Base-by-base conservation (phyloP, 306 rosid species). In the Vicia faba region DNA sequence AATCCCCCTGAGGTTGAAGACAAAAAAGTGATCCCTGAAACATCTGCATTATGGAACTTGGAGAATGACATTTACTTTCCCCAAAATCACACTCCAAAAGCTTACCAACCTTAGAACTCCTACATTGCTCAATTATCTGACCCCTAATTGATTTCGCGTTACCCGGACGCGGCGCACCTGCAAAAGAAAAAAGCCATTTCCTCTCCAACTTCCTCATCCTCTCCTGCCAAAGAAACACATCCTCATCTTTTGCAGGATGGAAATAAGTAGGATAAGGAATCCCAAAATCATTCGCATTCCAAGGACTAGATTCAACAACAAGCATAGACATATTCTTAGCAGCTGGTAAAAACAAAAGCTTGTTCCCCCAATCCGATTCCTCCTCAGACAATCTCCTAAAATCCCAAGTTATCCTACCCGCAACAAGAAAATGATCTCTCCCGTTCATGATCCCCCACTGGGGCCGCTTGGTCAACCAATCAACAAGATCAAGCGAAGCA, bases 291-390 rank as follows among this genome's bases (percentile, higher is more conserved):
- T 95, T 95, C 13, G 96, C 96, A 76, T 95, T 95, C 99, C 99
- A 95, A 1, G 99, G 99, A 80, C 99, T 95, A 2, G 99, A 95
- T 69, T 95, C 99, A 1, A 95, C 99, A 48, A 95, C 99, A 62
- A 95, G 99, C 99, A 95, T 95, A 11, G 99, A 95, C 99, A 95
- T 95, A 66, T 95, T 90, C 86, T 79, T 88, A 1, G 97, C 99
- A 18, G 97, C 99, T 0, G 96, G 99, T 45, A 95, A 69, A 55
- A 95, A 95, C 79, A 95, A 80, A 72, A 95, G 99, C 83, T 90
- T 90, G 75, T 81, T 95, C 8, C 99, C 99, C 99, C 99, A 95
- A 64, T 95, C 90, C 0, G 69, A 31, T 62, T 95, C 91, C 41
- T 79, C 80, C 1, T 90, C 92, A 2, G 79, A n/a, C 3, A 95